Percentiles rank a stretch among this genome's conserved stretches.
Evolutionary conservation across 495 filamentous ascomycete genomes (phyloP).

Genomic region (Penicillium maclennaniae): DNA sequence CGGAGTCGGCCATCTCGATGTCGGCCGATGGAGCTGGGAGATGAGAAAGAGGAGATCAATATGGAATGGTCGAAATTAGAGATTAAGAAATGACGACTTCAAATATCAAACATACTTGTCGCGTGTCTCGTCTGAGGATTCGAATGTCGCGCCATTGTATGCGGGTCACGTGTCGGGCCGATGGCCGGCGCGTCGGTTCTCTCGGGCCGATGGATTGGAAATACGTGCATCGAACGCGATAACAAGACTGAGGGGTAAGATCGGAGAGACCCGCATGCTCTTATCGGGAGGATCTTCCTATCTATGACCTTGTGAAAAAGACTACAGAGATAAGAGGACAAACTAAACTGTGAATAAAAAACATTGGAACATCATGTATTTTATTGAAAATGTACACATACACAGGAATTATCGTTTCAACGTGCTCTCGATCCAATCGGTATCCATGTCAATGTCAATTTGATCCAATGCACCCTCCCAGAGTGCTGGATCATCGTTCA

Average conservation of each 20-base stretch:
- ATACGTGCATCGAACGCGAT: background rate
- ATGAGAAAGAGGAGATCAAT: background rate
- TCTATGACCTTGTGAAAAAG: background rate
- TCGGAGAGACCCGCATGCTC: background rate
- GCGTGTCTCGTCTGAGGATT: background rate
- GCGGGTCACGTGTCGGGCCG: constrained; percentile 35
- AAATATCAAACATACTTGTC: background rate
- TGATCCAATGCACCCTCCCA: constrained; percentile 37
- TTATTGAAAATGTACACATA: background rate
- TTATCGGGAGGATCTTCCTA: background rate
- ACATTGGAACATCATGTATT: too few species aligned
- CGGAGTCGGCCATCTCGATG: constrained; percentile 25
- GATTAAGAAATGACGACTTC: background rate
- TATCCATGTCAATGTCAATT: constrained; percentile 42
- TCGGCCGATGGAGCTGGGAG: background rate
- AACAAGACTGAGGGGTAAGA: background rate
- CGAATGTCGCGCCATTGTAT: constrained; percentile 3
- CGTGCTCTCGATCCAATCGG: constrained; percentile 38
- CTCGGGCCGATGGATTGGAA: constrained; percentile 21
- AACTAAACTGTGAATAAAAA: background rate
- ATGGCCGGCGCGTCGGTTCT: constrained; percentile 12
- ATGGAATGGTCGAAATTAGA: background rate
- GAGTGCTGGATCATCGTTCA: constrained; percentile 35
- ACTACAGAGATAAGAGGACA: background rate
- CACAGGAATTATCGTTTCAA: constrained; percentile 18